phyloP scores from a whole-genome alignment of 495 filamentous ascomycete genomes.

The Clavariopsis aquatica region DNA sequence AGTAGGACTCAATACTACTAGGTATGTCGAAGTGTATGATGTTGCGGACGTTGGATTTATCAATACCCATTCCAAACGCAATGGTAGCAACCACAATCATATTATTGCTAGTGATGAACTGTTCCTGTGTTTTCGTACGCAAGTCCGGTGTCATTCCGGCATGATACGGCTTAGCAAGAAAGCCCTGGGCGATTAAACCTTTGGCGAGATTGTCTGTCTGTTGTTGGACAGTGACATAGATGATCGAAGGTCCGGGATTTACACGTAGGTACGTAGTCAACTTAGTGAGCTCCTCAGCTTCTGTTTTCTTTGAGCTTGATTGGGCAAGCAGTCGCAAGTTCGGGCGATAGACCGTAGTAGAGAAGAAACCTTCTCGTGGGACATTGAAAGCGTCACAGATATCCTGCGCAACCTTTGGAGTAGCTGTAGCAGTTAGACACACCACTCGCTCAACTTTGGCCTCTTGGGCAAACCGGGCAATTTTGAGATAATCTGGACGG shows the following conservation, averaged over 20 bases:
- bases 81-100: slow-evolving; percentile 59
- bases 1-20: slow-evolving; percentile 59
- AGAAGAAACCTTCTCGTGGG: slow-evolving; percentile 49
- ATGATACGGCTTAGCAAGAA: slow-evolving; percentile 54
- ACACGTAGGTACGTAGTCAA: slow-evolving; percentile 52
- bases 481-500: slow-evolving; percentile 58
- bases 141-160: slow-evolving; percentile 52
- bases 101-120: slow-evolving; percentile 53
- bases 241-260: slow-evolving; percentile 56
- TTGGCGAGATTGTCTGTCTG: slow-evolving; percentile 52
- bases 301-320: slow-evolving; percentile 41
- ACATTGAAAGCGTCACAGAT: slow-evolving; percentile 52
- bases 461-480: slow-evolving; percentile 59
- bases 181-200: slow-evolving; percentile 42
- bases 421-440: slow-evolving; percentile 62
- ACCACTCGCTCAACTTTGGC: slow-evolving; percentile 58
- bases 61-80: slow-evolving; percentile 49
- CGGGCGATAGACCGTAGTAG: slow-evolving; percentile 58
- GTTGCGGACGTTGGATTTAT: slow-evolving; percentile 59
- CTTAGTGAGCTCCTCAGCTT: slow-evolving; percentile 48
- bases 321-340: slow-evolving; percentile 54
- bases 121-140: slow-evolving; percentile 52
- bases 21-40: slow-evolving; percentile 59
- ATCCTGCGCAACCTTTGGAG: slow-evolving; percentile 55
- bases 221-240: slow-evolving; percentile 54